Evolutionary conservation across 2,329 filamentous ascomycete species (phyloP).

Genomic region (Microascus cirrosus): DNA sequence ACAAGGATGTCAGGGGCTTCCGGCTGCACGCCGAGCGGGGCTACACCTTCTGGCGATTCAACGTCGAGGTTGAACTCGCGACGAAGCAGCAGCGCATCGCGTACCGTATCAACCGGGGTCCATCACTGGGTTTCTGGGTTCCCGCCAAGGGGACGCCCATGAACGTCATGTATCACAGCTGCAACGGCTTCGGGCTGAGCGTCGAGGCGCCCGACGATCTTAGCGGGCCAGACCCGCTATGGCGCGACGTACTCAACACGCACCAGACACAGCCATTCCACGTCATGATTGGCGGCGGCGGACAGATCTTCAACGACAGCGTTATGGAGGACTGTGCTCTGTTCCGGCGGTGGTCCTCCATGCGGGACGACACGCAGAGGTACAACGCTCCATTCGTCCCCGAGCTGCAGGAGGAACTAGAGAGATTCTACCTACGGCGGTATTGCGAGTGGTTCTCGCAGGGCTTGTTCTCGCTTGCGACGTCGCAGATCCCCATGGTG

Average conservation of each 20-base stretch:
- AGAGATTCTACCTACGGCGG: slow-evolving; percentile 75
- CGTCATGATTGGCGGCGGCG: slow-evolving; percentile 94
- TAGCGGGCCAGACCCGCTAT: slow-evolving; percentile 88
- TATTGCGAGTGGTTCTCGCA: slow-evolving; percentile 96
- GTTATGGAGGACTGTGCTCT: slow-evolving; percentile 63
- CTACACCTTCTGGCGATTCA: slow-evolving; percentile 95
- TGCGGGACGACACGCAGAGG: slow-evolving; percentile 71
- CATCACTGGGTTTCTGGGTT: slow-evolving; percentile 87
- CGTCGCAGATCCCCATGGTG: slow-evolving; percentile 92
- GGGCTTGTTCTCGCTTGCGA: slow-evolving; percentile 85
- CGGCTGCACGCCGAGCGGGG: slow-evolving; percentile 77
- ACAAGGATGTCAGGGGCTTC: slow-evolving; percentile 72
- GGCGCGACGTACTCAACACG: slow-evolving; percentile 88
- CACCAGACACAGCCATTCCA: slow-evolving; percentile 92
- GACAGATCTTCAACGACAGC: slow-evolving; percentile 92
- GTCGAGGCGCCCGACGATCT: slow-evolving; percentile 63
- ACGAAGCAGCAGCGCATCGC: slow-evolving; percentile 74
- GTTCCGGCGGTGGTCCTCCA: slow-evolving; percentile 77
- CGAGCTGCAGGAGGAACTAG: slow-evolving; percentile 80
- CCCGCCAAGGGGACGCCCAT: slow-evolving; percentile 74
- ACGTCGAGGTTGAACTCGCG: slow-evolving; percentile 79
- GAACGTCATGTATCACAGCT: slow-evolving; percentile 99
- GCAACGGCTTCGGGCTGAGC: slow-evolving; percentile 84
- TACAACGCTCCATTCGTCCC: slow-evolving; percentile 65
- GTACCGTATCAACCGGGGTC: slow-evolving; percentile 89